Evolutionary conservation across 2,329 filamentous ascomycete genomes (phyloP), one percentile per base, ranked within the genome.

Genomic region (Botrytis galanthina): DNA sequence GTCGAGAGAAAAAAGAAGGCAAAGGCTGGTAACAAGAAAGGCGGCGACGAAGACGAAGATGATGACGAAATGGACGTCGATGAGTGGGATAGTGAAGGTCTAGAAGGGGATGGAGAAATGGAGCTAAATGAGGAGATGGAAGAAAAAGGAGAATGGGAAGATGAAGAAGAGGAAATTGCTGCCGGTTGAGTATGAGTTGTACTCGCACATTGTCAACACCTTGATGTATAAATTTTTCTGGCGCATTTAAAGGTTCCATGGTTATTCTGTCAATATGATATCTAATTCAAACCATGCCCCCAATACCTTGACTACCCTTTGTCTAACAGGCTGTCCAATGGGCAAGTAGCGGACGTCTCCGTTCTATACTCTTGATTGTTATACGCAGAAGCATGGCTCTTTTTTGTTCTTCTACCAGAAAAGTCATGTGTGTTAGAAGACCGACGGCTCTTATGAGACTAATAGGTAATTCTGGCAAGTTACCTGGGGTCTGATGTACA

Each of bases 1-100:
- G 89, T 99, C 2, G 94, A 97, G 83, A 91, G 87, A 83, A 98
- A 98, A 85, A 89, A 87, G 82, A 89, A 91, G 80, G 87, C 75
- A 80, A 86, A 84, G 54, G 83, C 82, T 4, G 82, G 82, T 10
- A 82, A 79, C n/a, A 84, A 84, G 22, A 84, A 84, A 60, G 83
- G 83, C 39, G 85, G 86, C 26, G 85, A 85, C 57, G 85, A 86
- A 75, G 86, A 87, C 73, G 85, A 87, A 63, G 85, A 86, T 57
- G 86, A 86, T 59, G 83, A 84, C 71, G 85, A 84, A 61, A 84
- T 84, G 74, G 84, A 85, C 76, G 83, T 85, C 51, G 84, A 83
- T 67, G 83, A 83, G 62, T 82, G 81, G 81, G 81, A 82, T 70
- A 79, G 77, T 69, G 81, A 82, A 69, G 81, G 79, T 22, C 63